Evolutionary conservation across 768 basidiomycete species (phyloP).

Genomic region (Boletellus ananiceps): DNA sequence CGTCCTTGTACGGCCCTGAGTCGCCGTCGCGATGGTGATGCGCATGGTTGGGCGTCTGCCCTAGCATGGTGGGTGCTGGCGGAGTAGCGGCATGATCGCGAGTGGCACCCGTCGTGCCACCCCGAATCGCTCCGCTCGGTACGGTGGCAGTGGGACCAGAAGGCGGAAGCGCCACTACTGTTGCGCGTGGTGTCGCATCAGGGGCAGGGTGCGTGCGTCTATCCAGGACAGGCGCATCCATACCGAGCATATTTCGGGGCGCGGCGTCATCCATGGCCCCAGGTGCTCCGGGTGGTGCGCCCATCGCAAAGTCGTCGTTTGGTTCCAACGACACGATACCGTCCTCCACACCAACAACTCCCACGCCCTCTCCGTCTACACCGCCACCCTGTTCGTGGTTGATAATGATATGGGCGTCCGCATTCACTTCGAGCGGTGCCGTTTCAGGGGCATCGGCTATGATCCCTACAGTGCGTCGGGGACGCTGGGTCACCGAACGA

Average conservation of each 20-base stretch:
- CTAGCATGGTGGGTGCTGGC: constrained; percentile 13
- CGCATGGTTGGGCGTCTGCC: constrained; percentile 29
- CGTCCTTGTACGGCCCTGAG: constrained; percentile 80
- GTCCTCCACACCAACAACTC: constrained; percentile 55
- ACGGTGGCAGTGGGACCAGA: constrained; percentile 12
- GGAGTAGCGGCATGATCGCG: constrained; percentile 18
- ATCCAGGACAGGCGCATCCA: constrained; percentile 25
- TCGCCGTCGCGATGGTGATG: constrained; percentile 40
- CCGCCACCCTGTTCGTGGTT: constrained; percentile 40
- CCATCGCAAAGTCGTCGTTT: constrained; percentile 89
- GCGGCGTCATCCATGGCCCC: constrained; percentile 56
- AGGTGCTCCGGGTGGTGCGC: constrained; percentile 87
- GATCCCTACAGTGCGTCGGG: constrained; percentile 45
- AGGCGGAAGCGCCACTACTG: constrained; percentile 50
- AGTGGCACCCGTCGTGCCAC: constrained; percentile 5
- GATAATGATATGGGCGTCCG: constrained; percentile 50
- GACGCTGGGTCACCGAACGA: constrained; percentile 34
- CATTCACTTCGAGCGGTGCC: constrained; percentile 37
- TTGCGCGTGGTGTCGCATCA: constrained; percentile 63
- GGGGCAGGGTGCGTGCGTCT: constrained; percentile 40
- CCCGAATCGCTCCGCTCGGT: constrained; percentile 15
- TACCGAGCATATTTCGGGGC: constrained; percentile 26
- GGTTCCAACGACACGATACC: constrained; percentile 72
- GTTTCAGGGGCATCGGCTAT: constrained; percentile 37
- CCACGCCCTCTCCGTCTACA: constrained; percentile 40